Evolutionary conservation across 2,329 filamentous ascomycete genomes (phyloP), one percentile per base, ranked within the genome.

Genomic region (Colletotrichum scovillei): DNA sequence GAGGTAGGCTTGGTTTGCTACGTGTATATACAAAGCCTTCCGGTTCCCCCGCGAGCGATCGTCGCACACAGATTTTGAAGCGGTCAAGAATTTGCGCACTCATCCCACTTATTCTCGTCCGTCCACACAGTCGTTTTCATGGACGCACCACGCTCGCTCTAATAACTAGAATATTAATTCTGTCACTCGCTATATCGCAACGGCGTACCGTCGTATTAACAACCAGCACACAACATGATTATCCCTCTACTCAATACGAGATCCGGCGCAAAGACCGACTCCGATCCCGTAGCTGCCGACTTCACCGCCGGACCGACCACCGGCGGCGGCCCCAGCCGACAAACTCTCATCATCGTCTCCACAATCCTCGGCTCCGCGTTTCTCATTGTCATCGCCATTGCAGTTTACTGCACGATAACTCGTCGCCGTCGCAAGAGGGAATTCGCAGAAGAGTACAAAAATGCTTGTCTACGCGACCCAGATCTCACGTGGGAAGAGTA

Each of bases 281-380:
- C 62, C 35, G 71, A 73, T 22, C 71, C 71, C 9, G 67, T 73
- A 5, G 71, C 60, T 55, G 62, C 35, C 22, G 67, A 69, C 66
- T 70, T 60, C 35, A 42, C 66, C 53, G 42, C 42, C 42, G 56
- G 46, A 30, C 24, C 71, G 6, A n/a, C 22, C 49, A 12, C 55
- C 24, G 30, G 38, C 7, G n/a, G 38, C 16, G n/a, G 67, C 28
- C 32, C 67, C 7, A 57, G 7, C 49, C 42, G 11, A 16, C 60
- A 56, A 22, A 60, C 67, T 2, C 62, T 71, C 7, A 53, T 73
- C 62, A 57, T 73, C 56, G 35, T 71, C 58, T 69, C 58, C 38
- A n/a, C 38, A 24, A 53, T 72, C 16, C 66, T 69, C 14, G 69
- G 65, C 8, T 14, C 57, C 19, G 26, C 67, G 3, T 22, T 69